phyloP scores from a whole-genome alignment of 169 alveolate genomes.

The Eimeria acervulina region DNA sequence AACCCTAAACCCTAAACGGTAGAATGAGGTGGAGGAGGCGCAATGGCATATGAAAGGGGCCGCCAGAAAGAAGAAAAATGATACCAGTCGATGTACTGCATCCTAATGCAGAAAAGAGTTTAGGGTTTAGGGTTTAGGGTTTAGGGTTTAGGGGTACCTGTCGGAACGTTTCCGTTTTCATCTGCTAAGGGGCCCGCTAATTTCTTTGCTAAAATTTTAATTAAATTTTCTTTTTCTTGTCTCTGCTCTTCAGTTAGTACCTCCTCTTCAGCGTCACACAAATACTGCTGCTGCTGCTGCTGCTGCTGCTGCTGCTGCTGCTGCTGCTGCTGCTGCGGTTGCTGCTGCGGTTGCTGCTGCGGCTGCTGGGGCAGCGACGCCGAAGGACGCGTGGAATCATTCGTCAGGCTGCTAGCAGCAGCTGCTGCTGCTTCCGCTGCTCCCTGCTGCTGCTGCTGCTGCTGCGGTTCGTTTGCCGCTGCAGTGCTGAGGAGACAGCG shows the following conservation, averaged over 20 bases:
- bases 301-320: constrained; percentile 35
- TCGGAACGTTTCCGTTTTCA: constrained; percentile 88
- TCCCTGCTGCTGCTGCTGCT: neutral
- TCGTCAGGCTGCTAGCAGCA: constrained; percentile 15
- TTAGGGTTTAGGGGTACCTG: constrained; percentile 85
- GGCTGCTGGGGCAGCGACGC: neutral
- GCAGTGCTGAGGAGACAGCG: constrained; percentile 36
- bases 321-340: constrained; percentile 34
- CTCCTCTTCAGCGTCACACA: constrained; percentile 81
- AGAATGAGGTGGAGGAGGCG: too few relatives aligned
- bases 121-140: constrained; percentile 2
- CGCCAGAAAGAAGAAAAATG: too few relatives aligned
- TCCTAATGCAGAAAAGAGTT: neutral
- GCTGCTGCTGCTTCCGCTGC: constrained; percentile 36
- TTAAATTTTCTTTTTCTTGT: constrained; percentile 86
- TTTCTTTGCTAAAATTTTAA: constrained; percentile 84
- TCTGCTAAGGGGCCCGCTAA: constrained; percentile 89
- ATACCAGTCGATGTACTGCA: too few relatives aligned
- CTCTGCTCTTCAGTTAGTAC: constrained; percentile 82
- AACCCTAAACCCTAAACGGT: constrained; percentile 9
- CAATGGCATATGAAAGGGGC: too few relatives aligned
- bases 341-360: neutral
- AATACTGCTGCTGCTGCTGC: constrained; percentile 15
- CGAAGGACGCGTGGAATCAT: neutral
- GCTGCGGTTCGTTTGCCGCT: neutral